Base-by-base conservation (phyloP, 345 rosid genomes). In the Melaleuca quinquenervia region DNA sequence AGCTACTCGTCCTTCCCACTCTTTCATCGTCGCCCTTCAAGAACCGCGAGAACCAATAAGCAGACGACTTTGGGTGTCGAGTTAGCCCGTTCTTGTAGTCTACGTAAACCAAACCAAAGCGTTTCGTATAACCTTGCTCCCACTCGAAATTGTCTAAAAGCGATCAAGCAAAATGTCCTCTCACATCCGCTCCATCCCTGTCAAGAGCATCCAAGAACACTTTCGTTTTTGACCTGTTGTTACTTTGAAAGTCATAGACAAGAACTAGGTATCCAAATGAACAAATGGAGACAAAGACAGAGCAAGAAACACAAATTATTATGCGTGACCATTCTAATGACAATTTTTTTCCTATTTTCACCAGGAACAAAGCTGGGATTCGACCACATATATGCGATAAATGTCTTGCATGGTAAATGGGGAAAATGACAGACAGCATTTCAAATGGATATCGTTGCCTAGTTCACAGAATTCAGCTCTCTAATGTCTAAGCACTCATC, bases 101-200 rank as follows among this genome's bases (percentile, higher is more conserved):
- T 1, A 96, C 95, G 70, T 94, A 96, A 27, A 95, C 88, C 89
- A 96, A 86, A 50, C 99, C 98, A 20, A 95, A 95, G 44, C 99
- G 93, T 89, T 96, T 96, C 51, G 98, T 96, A 76, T 91, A 95
- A n/a, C 98, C 98, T 89, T 94, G 93, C 13, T 91, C 95, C 99
- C 99, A 94, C 85, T 96, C 98, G 82, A 96, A 95, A 85, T 95
- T 95, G 90, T 96, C 99, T 86, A 95, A 24, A 83, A 96, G 87
- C 32, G 99, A 94, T 98, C 99, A 95, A 1, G 95, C 98, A 74
- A 95, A 96, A 87, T 96, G 93, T 88, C 99, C 99, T 90, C 93
- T 92, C 89, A 95, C 96, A 84, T 96, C 92, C 44, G 80, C 96
- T 87, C 98, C 98, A 41, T 95, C 98, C 87, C 99, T 95, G 92